A percentile compares a stretch with the other conserved stretches of the same genome.
These are phyloP conservation scores for Phytophthora syringae DNA, from an alignment of 352 stramenopile genomes.

Conservation along the genomic window DNA sequence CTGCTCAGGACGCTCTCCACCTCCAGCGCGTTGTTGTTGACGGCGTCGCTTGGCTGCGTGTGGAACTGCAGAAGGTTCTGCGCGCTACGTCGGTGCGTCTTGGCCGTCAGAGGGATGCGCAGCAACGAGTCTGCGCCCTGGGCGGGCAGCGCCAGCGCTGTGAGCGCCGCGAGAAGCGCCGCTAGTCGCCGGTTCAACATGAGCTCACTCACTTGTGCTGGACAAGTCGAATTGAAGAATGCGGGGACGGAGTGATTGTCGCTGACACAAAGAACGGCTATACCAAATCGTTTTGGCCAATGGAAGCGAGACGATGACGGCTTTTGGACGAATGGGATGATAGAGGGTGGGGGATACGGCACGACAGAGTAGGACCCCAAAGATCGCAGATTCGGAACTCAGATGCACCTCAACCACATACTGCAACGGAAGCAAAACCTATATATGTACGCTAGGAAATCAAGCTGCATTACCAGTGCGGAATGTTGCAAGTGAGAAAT, in stretches of 20 bases:
- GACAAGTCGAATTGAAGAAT: slow-evolving; percentile 24
- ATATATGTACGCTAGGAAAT: too few species aligned
- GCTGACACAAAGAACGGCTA: not conserved
- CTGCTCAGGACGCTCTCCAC: slow-evolving; percentile 22
- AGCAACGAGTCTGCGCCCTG: slow-evolving; percentile 25
- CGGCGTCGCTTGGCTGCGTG: slow-evolving; percentile 24
- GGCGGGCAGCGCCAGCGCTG: slow-evolving; percentile 10
- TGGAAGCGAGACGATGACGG: not conserved
- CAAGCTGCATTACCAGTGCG: not conserved
- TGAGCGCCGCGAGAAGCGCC: slow-evolving; percentile 5
- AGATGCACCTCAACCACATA: not conserved
- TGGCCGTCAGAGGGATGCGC: slow-evolving; percentile 48
- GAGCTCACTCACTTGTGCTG: not conserved
- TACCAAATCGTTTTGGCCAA: not conserved
- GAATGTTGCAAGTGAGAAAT: not conserved
- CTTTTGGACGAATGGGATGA: not conserved
- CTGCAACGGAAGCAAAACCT: too few species aligned
- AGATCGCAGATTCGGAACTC: not conserved
- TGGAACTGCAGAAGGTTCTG: slow-evolving; percentile 49
- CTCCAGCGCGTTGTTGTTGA: slow-evolving; percentile 8
- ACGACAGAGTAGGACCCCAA: not conserved
- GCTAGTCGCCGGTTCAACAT: slow-evolving; percentile 2
- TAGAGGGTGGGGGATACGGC: not conserved
- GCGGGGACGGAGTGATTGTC: not conserved
- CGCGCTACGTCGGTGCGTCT: slow-evolving; percentile 33